phyloP scores from a whole-genome alignment of 2,329 filamentous ascomycete species.

The Neofusicoccum umdonicola region DNA sequence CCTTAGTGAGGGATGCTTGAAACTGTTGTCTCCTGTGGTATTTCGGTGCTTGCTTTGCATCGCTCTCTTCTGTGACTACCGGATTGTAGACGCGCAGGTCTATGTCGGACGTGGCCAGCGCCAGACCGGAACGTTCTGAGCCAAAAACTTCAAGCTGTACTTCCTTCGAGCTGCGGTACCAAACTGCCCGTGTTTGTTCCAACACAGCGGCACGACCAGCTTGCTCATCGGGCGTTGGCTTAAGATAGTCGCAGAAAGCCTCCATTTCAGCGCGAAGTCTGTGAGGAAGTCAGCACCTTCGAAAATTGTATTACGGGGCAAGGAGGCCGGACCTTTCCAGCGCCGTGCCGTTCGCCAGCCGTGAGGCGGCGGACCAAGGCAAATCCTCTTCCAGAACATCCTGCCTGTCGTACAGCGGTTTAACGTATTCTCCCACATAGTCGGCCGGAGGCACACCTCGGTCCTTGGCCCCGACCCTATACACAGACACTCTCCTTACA shows the following conservation, averaged over 20 bases:
- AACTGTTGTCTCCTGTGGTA: not conserved
- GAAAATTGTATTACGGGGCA: not conserved
- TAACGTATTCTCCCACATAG: not conserved
- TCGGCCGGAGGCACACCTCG: not conserved
- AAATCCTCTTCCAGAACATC: not conserved
- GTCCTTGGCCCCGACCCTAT: not conserved
- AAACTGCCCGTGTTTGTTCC: constrained; percentile 17
- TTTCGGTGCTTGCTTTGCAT: not conserved
- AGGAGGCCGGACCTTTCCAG: not conserved
- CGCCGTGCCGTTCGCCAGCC: not conserved
- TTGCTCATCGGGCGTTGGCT: constrained; percentile 44
- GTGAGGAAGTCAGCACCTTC: not conserved
- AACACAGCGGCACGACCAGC: constrained; percentile 35
- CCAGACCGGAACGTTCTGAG: constrained; percentile 53
- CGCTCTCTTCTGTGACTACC: not conserved
- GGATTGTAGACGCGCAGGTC: constrained; percentile 44
- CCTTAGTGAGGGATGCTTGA: not conserved
- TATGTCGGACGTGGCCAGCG: constrained; percentile 54
- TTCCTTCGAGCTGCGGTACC: constrained; percentile 21
- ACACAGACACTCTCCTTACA: not conserved
- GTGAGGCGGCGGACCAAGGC: constrained; percentile 7
- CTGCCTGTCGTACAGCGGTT: not conserved
- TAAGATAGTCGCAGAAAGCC: constrained; percentile 45
- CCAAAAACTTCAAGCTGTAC: constrained; percentile 48
- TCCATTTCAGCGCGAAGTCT: constrained; percentile 46